These are phyloP conservation scores for Beauveria brongniartii DNA, from an alignment of 2,329 filamentous ascomycete species.

Conservation along the genomic window DNA sequence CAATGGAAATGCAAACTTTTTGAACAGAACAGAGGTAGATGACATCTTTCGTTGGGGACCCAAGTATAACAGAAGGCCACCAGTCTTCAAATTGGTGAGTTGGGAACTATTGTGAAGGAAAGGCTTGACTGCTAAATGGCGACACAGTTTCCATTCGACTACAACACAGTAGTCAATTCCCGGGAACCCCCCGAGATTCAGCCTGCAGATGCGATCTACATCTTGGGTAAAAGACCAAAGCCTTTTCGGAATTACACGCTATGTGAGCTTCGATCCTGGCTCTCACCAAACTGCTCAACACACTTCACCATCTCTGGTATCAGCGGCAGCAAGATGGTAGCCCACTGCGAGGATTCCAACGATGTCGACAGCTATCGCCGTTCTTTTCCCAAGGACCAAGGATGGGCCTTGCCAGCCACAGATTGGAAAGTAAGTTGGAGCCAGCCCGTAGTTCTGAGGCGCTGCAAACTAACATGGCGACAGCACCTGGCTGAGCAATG, in stretches of 20 bases:
- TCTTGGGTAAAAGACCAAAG: slow-evolving; percentile 45
- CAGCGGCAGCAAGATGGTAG: slow-evolving; percentile 49
- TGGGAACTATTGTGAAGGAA: slow-evolving; percentile 4
- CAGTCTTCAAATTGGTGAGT: slow-evolving; percentile 41
- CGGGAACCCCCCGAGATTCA: slow-evolving; percentile 18
- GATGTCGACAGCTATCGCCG: slow-evolving; percentile 49
- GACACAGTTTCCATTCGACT: slow-evolving; percentile 44
- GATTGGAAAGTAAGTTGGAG: slow-evolving; percentile 40
- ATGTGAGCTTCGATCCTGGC: slow-evolving; percentile 57
- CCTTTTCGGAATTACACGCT: slow-evolving; percentile 48
- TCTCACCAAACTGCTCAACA: slow-evolving; percentile 60
- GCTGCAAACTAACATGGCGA: background rate
- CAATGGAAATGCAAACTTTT: slow-evolving; percentile 25
- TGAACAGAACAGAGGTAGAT: slow-evolving; percentile 55
- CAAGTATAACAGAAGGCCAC: slow-evolving; percentile 41
- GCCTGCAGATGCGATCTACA: slow-evolving; percentile 48
- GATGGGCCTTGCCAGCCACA: slow-evolving; percentile 23
- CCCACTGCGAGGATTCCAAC: slow-evolving; percentile 49
- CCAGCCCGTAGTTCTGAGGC: background rate
- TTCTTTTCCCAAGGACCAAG: slow-evolving; percentile 25
- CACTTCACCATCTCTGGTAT: slow-evolving; percentile 47
- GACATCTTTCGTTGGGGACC: slow-evolving; percentile 62
- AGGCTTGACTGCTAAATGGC: background rate
- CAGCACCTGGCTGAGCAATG: slow-evolving; percentile 45
- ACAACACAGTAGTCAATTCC: slow-evolving; percentile 59